These are phyloP conservation scores for Cyberlindnera maclurae DNA, from an alignment of 805 yeast genomes.

Conservation along the genomic window DNA sequence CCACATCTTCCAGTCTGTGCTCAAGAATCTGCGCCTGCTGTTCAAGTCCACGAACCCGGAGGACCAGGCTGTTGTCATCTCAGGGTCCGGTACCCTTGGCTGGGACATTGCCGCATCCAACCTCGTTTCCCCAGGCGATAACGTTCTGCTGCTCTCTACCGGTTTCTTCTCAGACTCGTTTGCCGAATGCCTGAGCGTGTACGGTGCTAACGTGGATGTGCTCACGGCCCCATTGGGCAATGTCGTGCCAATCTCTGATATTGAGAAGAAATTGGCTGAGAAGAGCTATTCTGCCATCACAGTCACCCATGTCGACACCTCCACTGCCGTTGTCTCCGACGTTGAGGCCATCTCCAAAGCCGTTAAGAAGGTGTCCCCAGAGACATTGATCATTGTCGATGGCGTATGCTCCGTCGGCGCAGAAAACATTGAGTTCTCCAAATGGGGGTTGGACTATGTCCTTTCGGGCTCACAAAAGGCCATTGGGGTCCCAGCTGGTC, in stretches of 20 bases:
- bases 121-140: conserved; percentile 57
- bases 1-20: conserved; percentile 59
- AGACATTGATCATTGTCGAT: conserved; percentile 78
- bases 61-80: conserved; percentile 76
- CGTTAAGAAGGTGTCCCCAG: conserved; percentile 65
- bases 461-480: conserved; percentile 95
- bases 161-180: conserved; percentile 86
- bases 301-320: conserved; percentile 93
- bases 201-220: conserved; percentile 71
- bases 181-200: conserved; percentile 65
- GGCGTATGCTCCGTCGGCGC: conserved; percentile 94
- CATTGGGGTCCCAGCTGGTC: conserved; percentile 89
- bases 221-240: conserved; percentile 70
- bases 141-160: conserved; percentile 76
- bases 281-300: conserved; percentile 63
- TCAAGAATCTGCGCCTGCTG: conserved; percentile 61
- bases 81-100: conserved; percentile 93
- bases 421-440: conserved; percentile 77
- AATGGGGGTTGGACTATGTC: conserved; percentile 85
- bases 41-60: conserved; percentile 60
- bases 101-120: conserved; percentile 89
- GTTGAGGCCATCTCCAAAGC: conserved; percentile 54
- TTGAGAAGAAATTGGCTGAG: conserved; percentile 48
- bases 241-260: conserved; percentile 46
- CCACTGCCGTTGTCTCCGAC: conserved; percentile 85